These are phyloP conservation scores for Pseudogymnoascus sp. DNA, from an alignment of 2,329 filamentous ascomycete species.

Conservation along the genomic window DNA sequence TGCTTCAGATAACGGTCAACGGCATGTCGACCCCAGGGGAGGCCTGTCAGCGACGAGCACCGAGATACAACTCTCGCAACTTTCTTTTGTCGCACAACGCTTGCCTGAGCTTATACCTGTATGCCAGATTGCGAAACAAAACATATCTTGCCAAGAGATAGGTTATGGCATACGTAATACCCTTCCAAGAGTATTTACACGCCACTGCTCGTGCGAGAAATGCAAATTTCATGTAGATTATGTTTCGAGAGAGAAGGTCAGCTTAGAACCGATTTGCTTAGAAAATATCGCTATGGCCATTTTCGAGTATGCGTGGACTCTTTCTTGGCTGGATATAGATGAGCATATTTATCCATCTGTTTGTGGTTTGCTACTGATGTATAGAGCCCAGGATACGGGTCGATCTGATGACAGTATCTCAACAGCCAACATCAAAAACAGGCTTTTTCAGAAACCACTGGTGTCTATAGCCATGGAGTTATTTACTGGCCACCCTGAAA, in stretches of 20 bases:
- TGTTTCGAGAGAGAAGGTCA: neutral
- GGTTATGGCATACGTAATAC: neutral
- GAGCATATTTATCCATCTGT: neutral
- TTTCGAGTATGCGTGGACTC: slow-evolving; percentile 10
- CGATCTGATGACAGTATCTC: neutral
- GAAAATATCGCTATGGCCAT: neutral
- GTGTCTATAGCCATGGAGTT: neutral
- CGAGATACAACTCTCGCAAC: neutral
- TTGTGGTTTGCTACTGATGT: neutral
- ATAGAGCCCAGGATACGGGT: no score
- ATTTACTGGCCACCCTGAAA: neutral
- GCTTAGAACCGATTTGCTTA: neutral
- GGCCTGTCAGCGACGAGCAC: neutral
- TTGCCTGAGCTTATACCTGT: neutral
- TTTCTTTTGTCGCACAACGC: neutral
- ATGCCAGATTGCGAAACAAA: neutral
- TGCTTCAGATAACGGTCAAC: neutral
- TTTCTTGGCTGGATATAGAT: slow-evolving; percentile 7
- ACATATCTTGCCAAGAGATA: neutral
- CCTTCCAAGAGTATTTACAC: neutral
- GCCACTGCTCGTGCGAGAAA: neutral
- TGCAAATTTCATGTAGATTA: neutral
- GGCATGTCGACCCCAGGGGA: neutral
- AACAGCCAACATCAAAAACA: neutral
- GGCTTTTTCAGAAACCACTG: neutral